Conservation (phyloP, 2,329 filamentous ascomycete species). For the Botrytis galanthina region DNA sequence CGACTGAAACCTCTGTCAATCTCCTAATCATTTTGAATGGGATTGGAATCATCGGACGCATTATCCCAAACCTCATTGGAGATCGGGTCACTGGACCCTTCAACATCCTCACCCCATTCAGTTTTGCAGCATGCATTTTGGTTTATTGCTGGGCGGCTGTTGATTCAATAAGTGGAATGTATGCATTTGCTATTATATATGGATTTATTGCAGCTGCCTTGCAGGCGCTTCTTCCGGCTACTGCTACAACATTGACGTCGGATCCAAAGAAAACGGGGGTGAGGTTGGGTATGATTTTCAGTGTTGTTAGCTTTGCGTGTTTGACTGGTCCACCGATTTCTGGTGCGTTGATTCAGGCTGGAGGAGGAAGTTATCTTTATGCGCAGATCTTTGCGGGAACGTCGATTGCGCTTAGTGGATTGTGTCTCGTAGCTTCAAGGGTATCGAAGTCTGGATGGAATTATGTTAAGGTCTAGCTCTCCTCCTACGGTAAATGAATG, state of each 20-base stretch:
- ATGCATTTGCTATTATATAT: background rate
- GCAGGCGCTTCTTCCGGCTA: background rate
- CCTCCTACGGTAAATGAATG: background rate
- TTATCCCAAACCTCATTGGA: background rate
- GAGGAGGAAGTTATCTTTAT: background rate
- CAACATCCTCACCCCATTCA: background rate
- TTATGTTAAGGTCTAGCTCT: background rate
- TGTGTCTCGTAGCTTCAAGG: background rate
- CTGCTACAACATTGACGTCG: background rate
- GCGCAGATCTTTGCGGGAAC: background rate
- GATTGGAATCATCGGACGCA: background rate
- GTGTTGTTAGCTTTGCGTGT: background rate
- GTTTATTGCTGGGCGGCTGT: background rate
- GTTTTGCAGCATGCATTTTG: background rate
- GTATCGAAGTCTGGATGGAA: background rate
- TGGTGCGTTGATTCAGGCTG: background rate
- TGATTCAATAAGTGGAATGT: background rate
- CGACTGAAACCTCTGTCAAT: background rate
- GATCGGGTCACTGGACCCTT: background rate
- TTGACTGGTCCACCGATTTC: background rate
- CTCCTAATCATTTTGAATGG: background rate
- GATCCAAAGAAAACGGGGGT: background rate
- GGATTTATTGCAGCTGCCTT: background rate
- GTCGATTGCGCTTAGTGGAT: background rate
- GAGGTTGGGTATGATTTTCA: slow-evolving; percentile 1